These are phyloP conservation scores for Yamadazyma tumulicola DNA, from an alignment of 805 yeast genomes.

Conservation along the genomic window DNA sequence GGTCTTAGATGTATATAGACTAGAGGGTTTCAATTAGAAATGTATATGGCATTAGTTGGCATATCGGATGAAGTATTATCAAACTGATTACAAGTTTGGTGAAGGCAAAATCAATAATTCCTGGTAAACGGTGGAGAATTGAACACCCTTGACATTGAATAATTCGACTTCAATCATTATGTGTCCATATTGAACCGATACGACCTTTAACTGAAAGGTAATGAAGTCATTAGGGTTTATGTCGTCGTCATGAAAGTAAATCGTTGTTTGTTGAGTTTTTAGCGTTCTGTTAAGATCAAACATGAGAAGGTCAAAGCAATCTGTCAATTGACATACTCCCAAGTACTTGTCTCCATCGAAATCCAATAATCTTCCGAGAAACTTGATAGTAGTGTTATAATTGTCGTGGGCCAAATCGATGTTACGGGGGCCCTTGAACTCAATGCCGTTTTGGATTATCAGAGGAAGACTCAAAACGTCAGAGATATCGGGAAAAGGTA, in stretches of 20 bases:
- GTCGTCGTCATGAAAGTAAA: slow-evolving; percentile 60
- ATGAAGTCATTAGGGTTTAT: slow-evolving; percentile 51
- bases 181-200: slow-evolving; percentile 50
- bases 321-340: slow-evolving; percentile 8
- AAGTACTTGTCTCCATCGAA: slow-evolving; percentile 6
- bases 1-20: too few relatives aligned
- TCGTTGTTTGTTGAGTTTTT: slow-evolving; percentile 22
- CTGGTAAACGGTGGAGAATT: slow-evolving; percentile 61
- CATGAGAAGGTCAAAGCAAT: slow-evolving; percentile 2
- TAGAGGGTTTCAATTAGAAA: too few relatives aligned
- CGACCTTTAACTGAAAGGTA: slow-evolving; percentile 44
- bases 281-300: slow-evolving; percentile 1
- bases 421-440: slow-evolving; percentile 6
- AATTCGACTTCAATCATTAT: slow-evolving; percentile 58
- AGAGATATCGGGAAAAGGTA: slow-evolving; percentile 25
- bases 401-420: slow-evolving; percentile 5
- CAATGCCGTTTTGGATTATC: slow-evolving; percentile 2
- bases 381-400: slow-evolving; percentile 6
- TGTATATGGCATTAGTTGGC: too few relatives aligned
- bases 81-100: background rate
- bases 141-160: slow-evolving; percentile 45
- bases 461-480: slow-evolving; percentile 13
- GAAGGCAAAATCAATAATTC: slow-evolving; percentile 49
- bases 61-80: too few relatives aligned
- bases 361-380: slow-evolving; percentile 4